phyloP scores from a whole-genome alignment of 192 early-diverging fungal genomes.

The Entomortierella beljakovae region DNA sequence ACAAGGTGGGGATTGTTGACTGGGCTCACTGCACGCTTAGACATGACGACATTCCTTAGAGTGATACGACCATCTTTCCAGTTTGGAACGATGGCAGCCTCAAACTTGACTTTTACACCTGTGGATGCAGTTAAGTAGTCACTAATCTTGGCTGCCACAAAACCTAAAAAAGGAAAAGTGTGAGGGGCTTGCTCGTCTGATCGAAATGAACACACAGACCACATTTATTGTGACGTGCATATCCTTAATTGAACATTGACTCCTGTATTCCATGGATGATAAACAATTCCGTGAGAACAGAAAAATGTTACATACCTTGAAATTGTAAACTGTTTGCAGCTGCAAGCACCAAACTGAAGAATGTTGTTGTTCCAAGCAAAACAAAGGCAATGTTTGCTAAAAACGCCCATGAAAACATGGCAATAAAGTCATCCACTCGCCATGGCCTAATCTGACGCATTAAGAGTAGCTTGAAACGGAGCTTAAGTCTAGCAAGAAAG shows the following conservation, averaged over 20 bases:
- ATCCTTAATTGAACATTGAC: not conserved
- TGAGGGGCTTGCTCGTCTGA: not conserved
- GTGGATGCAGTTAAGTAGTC: conserved; percentile 83
- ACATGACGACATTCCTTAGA: conserved; percentile 82
- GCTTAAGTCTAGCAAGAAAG: conserved; percentile 70
- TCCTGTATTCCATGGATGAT: not conserved
- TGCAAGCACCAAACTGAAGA: conserved; percentile 82
- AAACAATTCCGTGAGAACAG: no score
- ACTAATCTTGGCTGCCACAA: conserved; percentile 81
- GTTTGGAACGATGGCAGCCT: conserved; percentile 90
- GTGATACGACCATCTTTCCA: conserved; percentile 92
- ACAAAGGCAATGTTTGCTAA: conserved; percentile 88
- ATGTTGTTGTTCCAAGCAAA: conserved; percentile 90
- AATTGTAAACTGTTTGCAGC: conserved; percentile 86
- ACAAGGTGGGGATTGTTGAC: not conserved
- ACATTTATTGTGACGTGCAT: conserved; percentile 12
- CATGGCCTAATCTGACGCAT: conserved; percentile 79
- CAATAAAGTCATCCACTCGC: conserved; percentile 90
- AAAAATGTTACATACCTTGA: conserved; percentile 63
- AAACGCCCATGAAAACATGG: conserved; percentile 89
- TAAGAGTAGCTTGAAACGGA: conserved; percentile 68
- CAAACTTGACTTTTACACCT: conserved; percentile 87
- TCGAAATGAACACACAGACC: conserved; percentile 13
- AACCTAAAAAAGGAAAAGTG: conserved; percentile 61
- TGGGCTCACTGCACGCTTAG: conserved; percentile 33